A percentile compares a stretch with the other conserved stretches of the same genome.
phyloP scores from a whole-genome alignment of 1,284 basidiomycete genomes.

The Anthracocystis setariae region DNA sequence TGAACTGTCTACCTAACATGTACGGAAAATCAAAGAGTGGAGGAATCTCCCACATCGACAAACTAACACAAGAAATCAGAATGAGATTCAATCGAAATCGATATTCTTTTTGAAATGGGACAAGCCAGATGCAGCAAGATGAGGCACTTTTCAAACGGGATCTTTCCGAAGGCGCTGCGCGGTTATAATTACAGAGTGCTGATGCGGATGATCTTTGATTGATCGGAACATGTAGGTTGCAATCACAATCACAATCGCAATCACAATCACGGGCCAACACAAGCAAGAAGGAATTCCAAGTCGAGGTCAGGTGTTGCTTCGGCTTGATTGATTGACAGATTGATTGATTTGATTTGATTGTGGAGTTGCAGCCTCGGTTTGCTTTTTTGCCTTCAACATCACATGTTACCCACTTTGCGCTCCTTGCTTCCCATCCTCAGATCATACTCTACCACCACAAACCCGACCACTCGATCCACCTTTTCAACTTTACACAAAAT shows the following conservation, averaged over 20 bases:
- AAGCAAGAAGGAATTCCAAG: not conserved
- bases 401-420: not conserved
- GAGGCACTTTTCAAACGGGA: not conserved
- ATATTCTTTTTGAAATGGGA: too few species aligned
- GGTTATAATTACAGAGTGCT: not conserved
- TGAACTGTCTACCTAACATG: not conserved
- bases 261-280: constrained; percentile 15
- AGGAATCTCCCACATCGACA: not conserved
- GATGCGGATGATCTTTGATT: constrained; percentile 1
- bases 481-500: constrained; percentile 23
- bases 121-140: not conserved
- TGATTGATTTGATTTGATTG: constrained; percentile 3
- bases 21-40: not conserved
- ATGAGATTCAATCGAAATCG: too few species aligned
- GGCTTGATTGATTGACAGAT: too few species aligned
- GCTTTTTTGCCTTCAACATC: constrained; percentile 2
- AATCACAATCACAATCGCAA: too few species aligned
- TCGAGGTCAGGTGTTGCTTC: constrained; percentile 1
- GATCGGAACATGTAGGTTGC: constrained; percentile 22
- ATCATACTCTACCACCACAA: constrained; percentile 1
- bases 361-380: constrained; percentile 4
- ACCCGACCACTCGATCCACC: not conserved
- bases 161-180: not conserved
- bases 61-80: not conserved
- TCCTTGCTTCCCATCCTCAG: constrained; percentile 11